phyloP scores from a whole-genome alignment of 176 grass and related monocot genomes.

The Poa annua region DNA sequence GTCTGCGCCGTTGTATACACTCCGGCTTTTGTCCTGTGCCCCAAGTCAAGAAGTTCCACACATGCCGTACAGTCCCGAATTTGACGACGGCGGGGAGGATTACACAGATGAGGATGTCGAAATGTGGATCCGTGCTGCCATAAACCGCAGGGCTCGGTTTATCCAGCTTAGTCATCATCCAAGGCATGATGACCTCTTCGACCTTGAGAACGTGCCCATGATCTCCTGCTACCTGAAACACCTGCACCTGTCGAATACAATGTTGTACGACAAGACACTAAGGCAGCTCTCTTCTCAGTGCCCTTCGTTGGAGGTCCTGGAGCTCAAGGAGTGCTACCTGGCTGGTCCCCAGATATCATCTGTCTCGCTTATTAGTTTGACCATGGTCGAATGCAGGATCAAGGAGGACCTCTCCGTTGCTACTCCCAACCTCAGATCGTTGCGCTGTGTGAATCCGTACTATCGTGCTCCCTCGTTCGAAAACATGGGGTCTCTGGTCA shows the following conservation, averaged over 20 bases:
- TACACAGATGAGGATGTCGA: background rate
- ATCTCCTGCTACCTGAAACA: conserved; percentile 10
- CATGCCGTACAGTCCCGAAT: background rate
- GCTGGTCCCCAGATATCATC: conserved; percentile 7
- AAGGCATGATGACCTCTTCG: background rate
- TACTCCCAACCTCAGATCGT: background rate
- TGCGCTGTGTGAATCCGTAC: background rate
- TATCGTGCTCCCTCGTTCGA: conserved; percentile 2
- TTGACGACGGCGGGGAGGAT: background rate
- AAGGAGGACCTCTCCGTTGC: background rate
- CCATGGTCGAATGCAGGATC: background rate
- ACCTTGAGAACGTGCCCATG: background rate
- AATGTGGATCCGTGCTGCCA: conserved; percentile 1
- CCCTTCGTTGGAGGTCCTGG: conserved; percentile 21
- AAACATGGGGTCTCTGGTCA: background rate
- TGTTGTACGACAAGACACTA: background rate
- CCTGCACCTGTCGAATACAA: background rate
- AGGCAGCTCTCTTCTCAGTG: conserved; percentile 29
- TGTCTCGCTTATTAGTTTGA: background rate
- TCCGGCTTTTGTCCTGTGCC: background rate
- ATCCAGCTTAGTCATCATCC: background rate
- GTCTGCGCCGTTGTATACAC: background rate
- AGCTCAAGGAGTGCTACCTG: background rate
- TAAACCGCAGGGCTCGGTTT: background rate
- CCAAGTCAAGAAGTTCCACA: too few relatives aligned